Evolutionary conservation across 164 flowering plant species (phyloP).

Genomic region (Magnolia kwangsiensis): DNA sequence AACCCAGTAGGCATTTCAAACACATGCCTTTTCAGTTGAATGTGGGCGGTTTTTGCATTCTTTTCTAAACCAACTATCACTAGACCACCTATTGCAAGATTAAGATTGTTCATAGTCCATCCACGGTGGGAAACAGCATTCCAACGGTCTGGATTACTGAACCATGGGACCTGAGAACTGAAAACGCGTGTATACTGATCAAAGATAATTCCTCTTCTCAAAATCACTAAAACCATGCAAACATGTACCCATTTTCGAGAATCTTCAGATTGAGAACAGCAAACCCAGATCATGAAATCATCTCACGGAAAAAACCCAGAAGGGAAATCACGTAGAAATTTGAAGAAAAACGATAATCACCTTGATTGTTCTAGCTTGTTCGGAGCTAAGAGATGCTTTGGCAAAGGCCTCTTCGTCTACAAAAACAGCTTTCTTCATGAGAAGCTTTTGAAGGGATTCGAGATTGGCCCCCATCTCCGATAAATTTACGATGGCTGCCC

Average conservation of each 20-base stretch:
- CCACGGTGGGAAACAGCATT: no score
- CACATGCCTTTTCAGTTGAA: no score
- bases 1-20: no score
- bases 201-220: no score
- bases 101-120: no score
- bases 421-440: constrained; percentile 72
- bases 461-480: constrained; percentile 68
- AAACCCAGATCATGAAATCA: neutral
- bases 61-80: no score
- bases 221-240: no score
- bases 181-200: no score
- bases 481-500: constrained; percentile 63
- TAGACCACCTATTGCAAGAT: no score
- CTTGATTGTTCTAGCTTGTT: constrained; percentile 86
- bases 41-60: no score
- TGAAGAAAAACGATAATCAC: constrained; percentile 21
- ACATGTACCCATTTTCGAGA: neutral
- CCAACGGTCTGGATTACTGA: no score
- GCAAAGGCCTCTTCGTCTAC: constrained; percentile 78
- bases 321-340: neutral
- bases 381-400: constrained; percentile 71
- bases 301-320: constrained; percentile 5
- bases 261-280: neutral
- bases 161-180: no score
- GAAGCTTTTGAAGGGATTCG: constrained; percentile 68